Percentiles rank a stretch among this genome's conserved stretches.
phyloP scores from a whole-genome alignment of 352 stramenopile species.

The Phytophthora pinifolia region DNA sequence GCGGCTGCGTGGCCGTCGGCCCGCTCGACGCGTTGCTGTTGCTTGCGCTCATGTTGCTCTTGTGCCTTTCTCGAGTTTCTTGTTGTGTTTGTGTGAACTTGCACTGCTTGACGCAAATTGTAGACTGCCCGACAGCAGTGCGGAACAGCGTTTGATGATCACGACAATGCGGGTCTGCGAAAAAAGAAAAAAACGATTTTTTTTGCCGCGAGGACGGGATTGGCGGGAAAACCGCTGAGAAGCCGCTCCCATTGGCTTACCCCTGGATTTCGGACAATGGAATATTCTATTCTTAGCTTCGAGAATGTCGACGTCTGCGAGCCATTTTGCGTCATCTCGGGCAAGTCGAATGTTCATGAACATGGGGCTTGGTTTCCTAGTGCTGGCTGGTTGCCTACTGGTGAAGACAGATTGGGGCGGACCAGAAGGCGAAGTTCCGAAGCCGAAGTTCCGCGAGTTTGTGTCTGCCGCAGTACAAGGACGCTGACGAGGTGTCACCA shows the following conservation, averaged over 20 bases:
- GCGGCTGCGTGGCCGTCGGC: constrained; percentile 17
- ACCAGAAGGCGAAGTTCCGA: constrained; percentile 13
- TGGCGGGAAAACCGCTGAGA: constrained; percentile 13
- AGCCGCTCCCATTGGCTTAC: constrained; percentile 12
- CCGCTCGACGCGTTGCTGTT: constrained; percentile 24
- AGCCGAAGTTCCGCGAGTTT: too few relatives aligned
- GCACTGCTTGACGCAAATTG: constrained; percentile 29
- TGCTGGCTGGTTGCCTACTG: too few relatives aligned
- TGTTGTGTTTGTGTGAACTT: constrained; percentile 8
- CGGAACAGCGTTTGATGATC: constrained; percentile 21
- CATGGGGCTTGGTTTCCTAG: neutral
- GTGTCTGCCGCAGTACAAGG: neutral
- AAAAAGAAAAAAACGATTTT: constrained; percentile 12
- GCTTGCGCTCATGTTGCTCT: constrained; percentile 20
- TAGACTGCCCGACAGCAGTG: constrained; percentile 11
- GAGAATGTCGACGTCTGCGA: constrained; percentile 17
- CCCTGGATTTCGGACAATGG: constrained; percentile 1
- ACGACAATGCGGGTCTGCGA: constrained; percentile 15
- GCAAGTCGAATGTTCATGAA: constrained; percentile 32
- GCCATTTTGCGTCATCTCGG: neutral
- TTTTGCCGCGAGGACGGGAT: constrained; percentile 16
- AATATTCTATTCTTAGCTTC: constrained; percentile 34
- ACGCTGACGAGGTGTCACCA: constrained; percentile 10
- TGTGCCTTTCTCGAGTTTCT: constrained; percentile 10
- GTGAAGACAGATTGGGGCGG: neutral